Base-by-base conservation (phyloP, 768 basidiomycete genomes). In the Strobilomyces confusus region DNA sequence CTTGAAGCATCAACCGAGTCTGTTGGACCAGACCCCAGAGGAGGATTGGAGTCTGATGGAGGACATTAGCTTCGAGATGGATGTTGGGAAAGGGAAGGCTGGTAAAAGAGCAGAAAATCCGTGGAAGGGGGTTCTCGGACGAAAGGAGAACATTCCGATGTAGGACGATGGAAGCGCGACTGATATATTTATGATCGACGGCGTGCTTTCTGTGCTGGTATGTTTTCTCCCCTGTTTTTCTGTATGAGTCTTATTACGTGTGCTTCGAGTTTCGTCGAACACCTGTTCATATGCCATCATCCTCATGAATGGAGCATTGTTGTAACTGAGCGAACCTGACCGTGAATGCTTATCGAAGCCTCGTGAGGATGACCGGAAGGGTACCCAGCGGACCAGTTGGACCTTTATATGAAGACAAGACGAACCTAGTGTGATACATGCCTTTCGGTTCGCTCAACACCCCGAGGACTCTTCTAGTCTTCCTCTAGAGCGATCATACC, bases 21-120 rank as follows among this genome's bases (percentile, higher is more conserved):
- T 85, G 58, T 61, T 85, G 58, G 83, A 84, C 61, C 81, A 85
- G 63, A 77, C 74, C 67, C 80, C 78, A 25, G 81, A 82, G 57
- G 80, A 80, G 45, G 76, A 77, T n/a, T 80, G 73, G 75, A 72
- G 67, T 29, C 60, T 64, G 32, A 60, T 75, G 61, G 71, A 69
- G 25, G 80, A 84, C 54, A 63, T 80, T 30, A 84, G 81, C 60
- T 84, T 82, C 55, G 83, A 81, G 65, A 63, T 66, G 43, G 76
- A 69, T 8, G 50, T 61, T 25, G 63, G 58, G 13, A 58, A 65
- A 37, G 59, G 54, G 20, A 68, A 59, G 14, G 58, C 7, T 8
- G 26, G 70, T 56, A 77, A 71, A 54, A 69, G 71, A 48, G 56
- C 63, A 22, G 70, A 72, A 49, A 67, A 67, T 26, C 51, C 63